phyloP scores from a whole-genome alignment of 2,329 filamentous ascomycete genomes.

The Apiospora malaysiana region DNA sequence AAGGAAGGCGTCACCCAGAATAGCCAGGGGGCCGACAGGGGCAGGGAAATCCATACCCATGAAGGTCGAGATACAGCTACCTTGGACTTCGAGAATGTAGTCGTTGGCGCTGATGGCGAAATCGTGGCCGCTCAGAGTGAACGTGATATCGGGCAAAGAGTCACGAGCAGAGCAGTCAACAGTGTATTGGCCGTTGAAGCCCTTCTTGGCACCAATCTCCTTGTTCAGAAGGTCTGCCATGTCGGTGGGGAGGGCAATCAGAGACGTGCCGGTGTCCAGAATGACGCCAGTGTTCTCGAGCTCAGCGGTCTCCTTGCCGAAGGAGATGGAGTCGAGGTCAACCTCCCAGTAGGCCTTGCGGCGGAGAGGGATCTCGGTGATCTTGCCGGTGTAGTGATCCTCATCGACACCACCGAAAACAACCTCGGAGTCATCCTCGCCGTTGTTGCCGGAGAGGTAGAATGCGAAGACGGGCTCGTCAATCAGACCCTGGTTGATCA shows the following conservation, averaged over 20 bases:
- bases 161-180: constrained; percentile 87
- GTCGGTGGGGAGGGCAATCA: constrained; percentile 90
- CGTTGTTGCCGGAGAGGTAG: constrained; percentile 81
- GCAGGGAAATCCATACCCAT: constrained; percentile 95
- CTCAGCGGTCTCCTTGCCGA: constrained; percentile 84
- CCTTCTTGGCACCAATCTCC: constrained; percentile 98
- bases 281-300: constrained; percentile 95
- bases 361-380: constrained; percentile 91
- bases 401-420: constrained; percentile 89
- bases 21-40: constrained; percentile 88
- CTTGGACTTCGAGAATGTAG: constrained; percentile 95
- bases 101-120: constrained; percentile 89
- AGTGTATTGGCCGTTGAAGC: constrained; percentile 95
- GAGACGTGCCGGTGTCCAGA: constrained; percentile 96
- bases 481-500: constrained; percentile 87
- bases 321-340: constrained; percentile 88
- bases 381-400: constrained; percentile 80
- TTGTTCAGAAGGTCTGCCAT: constrained; percentile 96
- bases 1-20: constrained; percentile 87
- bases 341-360: constrained; percentile 99
- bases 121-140: constrained; percentile 88
- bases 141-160: constrained; percentile 86
- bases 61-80: constrained; percentile 95
- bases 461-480: constrained; percentile 96
- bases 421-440: constrained; percentile 78